phyloP scores from a whole-genome alignment of 352 stramenopile genomes.

The Pythium monospermum region DNA sequence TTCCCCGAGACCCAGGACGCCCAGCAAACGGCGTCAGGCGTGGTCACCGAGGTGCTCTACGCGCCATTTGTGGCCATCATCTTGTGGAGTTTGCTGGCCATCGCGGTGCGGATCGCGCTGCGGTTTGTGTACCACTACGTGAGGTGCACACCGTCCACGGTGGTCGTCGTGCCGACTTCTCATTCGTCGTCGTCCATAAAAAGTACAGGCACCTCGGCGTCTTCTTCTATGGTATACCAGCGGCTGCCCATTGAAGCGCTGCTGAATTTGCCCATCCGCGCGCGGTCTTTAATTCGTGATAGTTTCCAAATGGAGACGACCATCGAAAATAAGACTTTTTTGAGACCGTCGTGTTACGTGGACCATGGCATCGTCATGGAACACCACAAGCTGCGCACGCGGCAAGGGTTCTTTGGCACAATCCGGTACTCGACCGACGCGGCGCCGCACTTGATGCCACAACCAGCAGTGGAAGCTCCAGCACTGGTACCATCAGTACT shows the following conservation, averaged over 20 bases:
- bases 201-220: too few species aligned
- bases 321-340: neutral
- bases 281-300: slow-evolving; percentile 13
- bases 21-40: neutral
- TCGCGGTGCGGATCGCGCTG: neutral
- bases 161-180: neutral
- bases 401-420: slow-evolving; percentile 17
- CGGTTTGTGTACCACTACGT: slow-evolving; percentile 1
- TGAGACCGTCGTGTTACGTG: slow-evolving; percentile 12
- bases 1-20: slow-evolving; percentile 2
- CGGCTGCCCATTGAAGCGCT: slow-evolving; percentile 18
- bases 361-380: slow-evolving; percentile 24
- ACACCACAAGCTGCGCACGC: slow-evolving; percentile 12
- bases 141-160: neutral
- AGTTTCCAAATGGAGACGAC: slow-evolving; percentile 12
- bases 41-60: neutral
- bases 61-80: neutral
- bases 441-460: slow-evolving; percentile 13
- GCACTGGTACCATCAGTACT: too few species aligned
- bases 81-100: slow-evolving; percentile 4
- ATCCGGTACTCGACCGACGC: slow-evolving; percentile 14
- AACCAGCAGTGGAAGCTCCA: too few species aligned
- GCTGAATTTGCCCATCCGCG: slow-evolving; percentile 18
- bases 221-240: too few species aligned
- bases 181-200: neutral